Percentiles rank a stretch among this genome's conserved stretches.
phyloP scores from a whole-genome alignment of 2,329 filamentous ascomycete species.

The Pseudocercospora pini-densiflorae region DNA sequence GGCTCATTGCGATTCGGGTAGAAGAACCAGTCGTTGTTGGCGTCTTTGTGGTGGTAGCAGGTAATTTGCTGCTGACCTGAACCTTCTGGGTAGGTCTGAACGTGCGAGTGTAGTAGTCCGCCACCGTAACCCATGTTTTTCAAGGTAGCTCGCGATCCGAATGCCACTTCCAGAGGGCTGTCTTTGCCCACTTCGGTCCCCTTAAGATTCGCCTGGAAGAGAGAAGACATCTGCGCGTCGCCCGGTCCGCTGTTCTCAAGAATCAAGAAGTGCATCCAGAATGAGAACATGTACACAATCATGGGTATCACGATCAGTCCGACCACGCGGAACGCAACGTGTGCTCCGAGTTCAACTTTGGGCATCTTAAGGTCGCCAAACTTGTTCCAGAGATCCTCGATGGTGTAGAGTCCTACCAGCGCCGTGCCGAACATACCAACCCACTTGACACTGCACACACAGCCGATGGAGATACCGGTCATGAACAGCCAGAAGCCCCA shows the following conservation, averaged over 20 bases:
- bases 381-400: constrained; percentile 97
- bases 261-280: constrained; percentile 92
- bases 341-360: constrained; percentile 72
- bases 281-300: constrained; percentile 93
- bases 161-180: constrained; percentile 88
- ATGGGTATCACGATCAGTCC: constrained; percentile 88
- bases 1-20: constrained; percentile 84
- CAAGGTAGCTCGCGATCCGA: constrained; percentile 86
- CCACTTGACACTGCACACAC: constrained; percentile 98
- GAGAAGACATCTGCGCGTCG: constrained; percentile 99
- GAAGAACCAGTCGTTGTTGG: constrained; percentile 99
- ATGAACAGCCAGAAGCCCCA: constrained; percentile 96
- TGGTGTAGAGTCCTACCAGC: constrained; percentile 91
- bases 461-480: constrained; percentile 94
- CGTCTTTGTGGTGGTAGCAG: constrained; percentile 99
- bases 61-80: constrained; percentile 95
- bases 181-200: constrained; percentile 94
- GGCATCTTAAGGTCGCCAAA: constrained; percentile 95
- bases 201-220: constrained; percentile 95
- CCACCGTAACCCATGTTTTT: constrained; percentile 99
- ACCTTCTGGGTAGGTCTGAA: constrained; percentile 94
- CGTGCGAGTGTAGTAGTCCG: constrained; percentile 92
- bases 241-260: constrained; percentile 92
- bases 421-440: constrained; percentile 96
- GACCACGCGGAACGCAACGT: constrained; percentile 78